Evolutionary conservation across 805 yeast genomes (phyloP).

Genomic region (Metschnikowia cerradonensis): DNA sequence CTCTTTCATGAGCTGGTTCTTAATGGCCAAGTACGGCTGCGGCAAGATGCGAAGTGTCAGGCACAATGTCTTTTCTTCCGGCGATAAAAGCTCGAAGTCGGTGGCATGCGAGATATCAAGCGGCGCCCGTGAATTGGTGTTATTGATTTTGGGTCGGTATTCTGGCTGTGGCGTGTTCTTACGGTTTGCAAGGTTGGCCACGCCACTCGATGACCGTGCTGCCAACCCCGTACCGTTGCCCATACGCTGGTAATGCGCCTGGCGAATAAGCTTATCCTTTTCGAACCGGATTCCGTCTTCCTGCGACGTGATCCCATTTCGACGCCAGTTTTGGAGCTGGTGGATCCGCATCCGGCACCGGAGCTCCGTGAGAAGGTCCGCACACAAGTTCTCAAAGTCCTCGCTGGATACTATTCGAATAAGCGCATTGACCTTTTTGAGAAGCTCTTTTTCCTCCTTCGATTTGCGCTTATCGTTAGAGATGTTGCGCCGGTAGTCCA

Average conservation of each 20-base stretch:
- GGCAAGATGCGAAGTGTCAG: slow-evolving; percentile 81
- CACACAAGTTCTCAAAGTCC: slow-evolving; percentile 74
- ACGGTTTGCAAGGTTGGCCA: neutral
- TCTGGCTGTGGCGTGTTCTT: slow-evolving; percentile 35
- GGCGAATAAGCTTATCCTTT: slow-evolving; percentile 73
- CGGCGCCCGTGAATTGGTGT: slow-evolving; percentile 42
- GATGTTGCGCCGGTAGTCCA: slow-evolving; percentile 81
- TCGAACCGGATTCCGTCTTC: slow-evolving; percentile 85
- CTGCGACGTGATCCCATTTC: slow-evolving; percentile 77
- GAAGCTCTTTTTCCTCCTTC: slow-evolving; percentile 85
- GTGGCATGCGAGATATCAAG: slow-evolving; percentile 72
- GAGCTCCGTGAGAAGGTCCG: slow-evolving; percentile 72
- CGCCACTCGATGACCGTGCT: slow-evolving; percentile 17
- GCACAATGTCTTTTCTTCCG: slow-evolving; percentile 87
- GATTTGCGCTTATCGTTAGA: slow-evolving; percentile 79
- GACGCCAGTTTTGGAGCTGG: slow-evolving; percentile 90
- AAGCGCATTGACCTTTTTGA: slow-evolving; percentile 71
- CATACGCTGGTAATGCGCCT: slow-evolving; percentile 57
- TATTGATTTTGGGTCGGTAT: slow-evolving; percentile 39
- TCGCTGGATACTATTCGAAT: slow-evolving; percentile 75
- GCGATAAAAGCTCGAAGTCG: slow-evolving; percentile 76
- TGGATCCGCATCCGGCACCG: slow-evolving; percentile 76
- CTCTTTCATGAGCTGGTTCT: slow-evolving; percentile 84
- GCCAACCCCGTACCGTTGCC: slow-evolving; percentile 34
- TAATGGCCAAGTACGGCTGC: slow-evolving; percentile 89